A percentile compares a stretch with the other conserved stretches of the same genome.
Evolutionary conservation across 2,329 filamentous ascomycete genomes (phyloP).

Genomic region (Xylaria digitata): DNA sequence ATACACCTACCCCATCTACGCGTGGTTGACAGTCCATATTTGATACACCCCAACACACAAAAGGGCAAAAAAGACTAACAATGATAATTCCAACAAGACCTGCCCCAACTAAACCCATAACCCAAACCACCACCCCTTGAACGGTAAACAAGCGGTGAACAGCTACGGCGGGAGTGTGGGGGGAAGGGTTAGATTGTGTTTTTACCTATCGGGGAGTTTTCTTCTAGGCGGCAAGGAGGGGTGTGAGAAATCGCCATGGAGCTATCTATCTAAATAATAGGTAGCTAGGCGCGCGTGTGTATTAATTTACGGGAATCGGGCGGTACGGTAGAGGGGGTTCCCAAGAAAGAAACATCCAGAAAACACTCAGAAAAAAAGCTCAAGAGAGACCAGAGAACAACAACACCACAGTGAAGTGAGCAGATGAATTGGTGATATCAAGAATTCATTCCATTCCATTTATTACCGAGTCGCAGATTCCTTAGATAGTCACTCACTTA

Average conservation of each 20-base stretch:
- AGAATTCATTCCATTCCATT: neutral
- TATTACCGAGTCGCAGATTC: neutral
- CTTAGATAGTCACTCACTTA: constrained; percentile 1
- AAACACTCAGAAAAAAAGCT: neutral
- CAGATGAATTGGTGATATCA: neutral
- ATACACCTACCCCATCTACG: neutral
- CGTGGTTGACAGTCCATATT: no score
- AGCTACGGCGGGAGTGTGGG: neutral
- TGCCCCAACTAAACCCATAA: constrained; percentile 40
- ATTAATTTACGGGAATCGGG: no score
- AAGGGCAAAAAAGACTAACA: constrained; percentile 12
- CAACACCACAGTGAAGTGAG: neutral
- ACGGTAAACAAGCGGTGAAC: neutral
- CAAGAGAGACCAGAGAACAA: neutral
- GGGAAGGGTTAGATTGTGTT: neutral
- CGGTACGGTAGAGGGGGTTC: no score
- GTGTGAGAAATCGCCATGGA: no score
- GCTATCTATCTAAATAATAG: no score
- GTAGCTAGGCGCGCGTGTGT: no score
- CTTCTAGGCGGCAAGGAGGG: neutral
- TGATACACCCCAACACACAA: no score
- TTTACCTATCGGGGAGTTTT: neutral
- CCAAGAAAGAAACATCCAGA: no score
- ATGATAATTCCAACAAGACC: constrained; percentile 20
- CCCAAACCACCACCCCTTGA: neutral